Evolutionary conservation across 345 rosid genomes (phyloP), one percentile per base, ranked within the genome.

Genomic region (Heritiera fomes): DNA sequence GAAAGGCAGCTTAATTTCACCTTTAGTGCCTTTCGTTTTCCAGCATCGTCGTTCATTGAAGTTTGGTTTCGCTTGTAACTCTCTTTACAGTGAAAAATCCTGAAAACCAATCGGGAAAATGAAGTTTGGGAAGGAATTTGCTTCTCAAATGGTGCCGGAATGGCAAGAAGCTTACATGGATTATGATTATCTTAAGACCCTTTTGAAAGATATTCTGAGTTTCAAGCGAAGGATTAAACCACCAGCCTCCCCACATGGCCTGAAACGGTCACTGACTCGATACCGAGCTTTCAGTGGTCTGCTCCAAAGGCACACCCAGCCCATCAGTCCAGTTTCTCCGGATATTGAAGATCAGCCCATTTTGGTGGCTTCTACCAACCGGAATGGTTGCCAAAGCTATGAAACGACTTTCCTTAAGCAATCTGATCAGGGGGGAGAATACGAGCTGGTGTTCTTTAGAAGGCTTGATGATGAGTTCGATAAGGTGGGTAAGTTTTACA

Each of bases 391-490:
- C 18, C 53, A 11, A 49, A 49, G 14, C 0, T 52, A 14, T 14
- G 18, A 52, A 52, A 52, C 56, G 4, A 52, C 18, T 13, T 52
- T 52, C 56, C 6, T 52, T 0, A 52, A 13, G 56, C 18, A 52
- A 52, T 6, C 18, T 3, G 56, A 52, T 0, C 1, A 3, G 14
- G 56, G 56, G 18, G 56, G 56, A 52, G 56, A 52, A 13, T 52
- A 52, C 56, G 56, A 52, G 56, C 14, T 52, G 56, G 56, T 52
- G 17, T 68, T 10, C 55, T 68, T 68, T 8, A 68, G 73, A 46
- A 68, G 73, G 73, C 55, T 68, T 6, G 73, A 68, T 23, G 55
- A 68, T 68, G 73, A 68, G 73, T 68, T 68, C 55, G 46, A 68
- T 14, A 52, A 52, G 56, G 56, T 52, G 18, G 18, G 13, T 13